Evolutionary conservation across 352 stramenopile genomes (phyloP), one percentile per base, ranked within the genome.

Genomic region (Globisporangium polare): DNA sequence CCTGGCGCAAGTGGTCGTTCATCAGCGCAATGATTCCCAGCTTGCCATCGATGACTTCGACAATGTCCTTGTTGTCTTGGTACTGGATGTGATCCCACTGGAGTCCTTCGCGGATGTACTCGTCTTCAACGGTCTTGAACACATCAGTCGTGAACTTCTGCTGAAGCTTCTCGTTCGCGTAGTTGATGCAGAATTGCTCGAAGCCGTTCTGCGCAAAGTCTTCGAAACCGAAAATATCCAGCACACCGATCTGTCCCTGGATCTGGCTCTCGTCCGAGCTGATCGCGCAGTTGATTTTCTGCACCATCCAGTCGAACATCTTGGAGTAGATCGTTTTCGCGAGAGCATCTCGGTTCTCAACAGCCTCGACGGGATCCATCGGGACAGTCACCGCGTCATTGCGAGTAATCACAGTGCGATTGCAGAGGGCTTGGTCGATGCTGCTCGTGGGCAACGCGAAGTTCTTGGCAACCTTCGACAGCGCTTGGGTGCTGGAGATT

Each of bases 171-270:
- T 96, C 91, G 73, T 97, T 97, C 29, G 89, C 89, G 60, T 97
- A 97, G 73, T 97, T 97, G 72, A 97, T 97, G 55, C 90, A 95
- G 61, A 97, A 96, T 68, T 97, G 90, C 63, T 97, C 90, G 62
- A 97, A 97, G 50, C 89, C 88, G 65, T 97, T 97, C 61, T 95
- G 86, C 17, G 74, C 88, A 63, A 99, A 99, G 66, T 97, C 97
- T 75, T 99, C 97, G 66, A 99, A 99, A 39, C 97, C 97, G 71
- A 99, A 99, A 71, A 99, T 99, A 92, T 99, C 97, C 53, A 99
- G 74, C 37, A 99, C 96, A 58, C 97, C 97, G 46, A 98, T 98
- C 41, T 94, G 80, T 27, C 84, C 87, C 50, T 83, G 79, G 53
- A 90, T 91, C 20, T 57, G 26, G 35, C 63, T 72, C n/a, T 89